Evolutionary conservation across 192 early-diverging fungal genomes (phyloP).

Genomic region (Spizellomyces sp.): DNA sequence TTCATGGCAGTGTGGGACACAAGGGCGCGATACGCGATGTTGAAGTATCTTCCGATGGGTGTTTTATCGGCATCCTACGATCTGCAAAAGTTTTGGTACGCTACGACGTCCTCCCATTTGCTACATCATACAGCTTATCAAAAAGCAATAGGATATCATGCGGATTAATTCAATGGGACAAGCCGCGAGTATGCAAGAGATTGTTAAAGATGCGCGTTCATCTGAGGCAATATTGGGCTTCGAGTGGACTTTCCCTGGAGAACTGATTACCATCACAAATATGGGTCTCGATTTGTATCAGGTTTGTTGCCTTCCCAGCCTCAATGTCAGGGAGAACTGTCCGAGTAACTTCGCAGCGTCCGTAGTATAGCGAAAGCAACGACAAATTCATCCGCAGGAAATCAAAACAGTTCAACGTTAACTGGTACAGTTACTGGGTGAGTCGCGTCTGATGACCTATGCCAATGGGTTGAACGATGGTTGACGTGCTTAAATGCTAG

Average conservation of each 20-base stretch:
- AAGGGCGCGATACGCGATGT: conserved; percentile 16
- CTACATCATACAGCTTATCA: background rate
- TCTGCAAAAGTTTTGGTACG: conserved; percentile 23
- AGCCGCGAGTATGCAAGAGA: conserved; percentile 9
- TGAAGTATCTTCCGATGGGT: conserved; percentile 6
- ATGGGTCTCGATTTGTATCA: conserved; percentile 20
- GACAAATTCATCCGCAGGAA: conserved; percentile 11
- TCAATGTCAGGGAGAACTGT: no score
- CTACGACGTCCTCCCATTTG: background rate
- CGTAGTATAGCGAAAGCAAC: conserved; percentile 10
- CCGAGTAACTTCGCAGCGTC: background rate
- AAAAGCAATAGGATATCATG: conserved; percentile 11
- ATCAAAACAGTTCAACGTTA: background rate
- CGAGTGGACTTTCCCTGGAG: conserved; percentile 20
- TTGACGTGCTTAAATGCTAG: conserved; percentile 4
- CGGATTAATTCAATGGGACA: background rate
- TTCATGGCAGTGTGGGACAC: conserved; percentile 2
- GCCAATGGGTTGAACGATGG: background rate
- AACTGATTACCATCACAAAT: conserved; percentile 17
- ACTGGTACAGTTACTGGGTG: conserved; percentile 34
- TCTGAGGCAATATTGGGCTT: conserved; percentile 27
- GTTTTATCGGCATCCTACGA: conserved; percentile 11
- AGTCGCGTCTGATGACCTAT: background rate
- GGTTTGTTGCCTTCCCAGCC: background rate
- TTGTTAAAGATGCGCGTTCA: conserved; percentile 11